Conservation (phyloP, 2,329 filamentous ascomycete species). For the Ascochyta lentis region DNA sequence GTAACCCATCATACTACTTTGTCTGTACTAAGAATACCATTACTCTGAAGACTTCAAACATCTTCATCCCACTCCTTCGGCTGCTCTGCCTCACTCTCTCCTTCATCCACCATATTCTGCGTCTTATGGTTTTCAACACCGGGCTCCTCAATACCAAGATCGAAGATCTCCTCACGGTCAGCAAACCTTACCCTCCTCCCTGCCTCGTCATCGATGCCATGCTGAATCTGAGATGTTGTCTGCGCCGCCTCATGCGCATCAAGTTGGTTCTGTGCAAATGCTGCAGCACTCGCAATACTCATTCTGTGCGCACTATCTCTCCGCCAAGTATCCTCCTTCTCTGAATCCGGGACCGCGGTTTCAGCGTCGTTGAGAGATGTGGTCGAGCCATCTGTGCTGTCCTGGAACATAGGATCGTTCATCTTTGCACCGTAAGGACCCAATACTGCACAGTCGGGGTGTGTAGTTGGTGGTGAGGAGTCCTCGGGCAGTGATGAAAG, state of each 20-base stretch:
- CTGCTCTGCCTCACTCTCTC: not conserved
- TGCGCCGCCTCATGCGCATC: not conserved
- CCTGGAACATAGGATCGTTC: not conserved
- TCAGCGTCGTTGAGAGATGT: not conserved
- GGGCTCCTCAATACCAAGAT: not conserved
- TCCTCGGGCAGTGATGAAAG: not conserved
- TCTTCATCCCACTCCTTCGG: not conserved
- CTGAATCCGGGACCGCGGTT: not conserved
- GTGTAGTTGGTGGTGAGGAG: not conserved
- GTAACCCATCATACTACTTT: too few relatives aligned
- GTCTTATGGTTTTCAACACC: too few relatives aligned
- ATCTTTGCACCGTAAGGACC: not conserved
- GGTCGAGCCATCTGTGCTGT: not conserved
- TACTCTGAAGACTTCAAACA: not conserved
- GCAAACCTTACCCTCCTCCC: not conserved
- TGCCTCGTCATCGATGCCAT: not conserved
- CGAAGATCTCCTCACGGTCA: not conserved
- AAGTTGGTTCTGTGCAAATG: not conserved
- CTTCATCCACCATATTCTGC: not conserved
- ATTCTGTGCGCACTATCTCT: not conserved
- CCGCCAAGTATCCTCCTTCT: not conserved
- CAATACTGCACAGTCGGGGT: not conserved
- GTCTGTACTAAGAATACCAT: not conserved
- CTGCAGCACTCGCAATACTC: not conserved
- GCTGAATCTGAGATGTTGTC: too few relatives aligned